phyloP scores from a whole-genome alignment of 169 alveolate species.

The Cryptosporidium meleagridis region DNA sequence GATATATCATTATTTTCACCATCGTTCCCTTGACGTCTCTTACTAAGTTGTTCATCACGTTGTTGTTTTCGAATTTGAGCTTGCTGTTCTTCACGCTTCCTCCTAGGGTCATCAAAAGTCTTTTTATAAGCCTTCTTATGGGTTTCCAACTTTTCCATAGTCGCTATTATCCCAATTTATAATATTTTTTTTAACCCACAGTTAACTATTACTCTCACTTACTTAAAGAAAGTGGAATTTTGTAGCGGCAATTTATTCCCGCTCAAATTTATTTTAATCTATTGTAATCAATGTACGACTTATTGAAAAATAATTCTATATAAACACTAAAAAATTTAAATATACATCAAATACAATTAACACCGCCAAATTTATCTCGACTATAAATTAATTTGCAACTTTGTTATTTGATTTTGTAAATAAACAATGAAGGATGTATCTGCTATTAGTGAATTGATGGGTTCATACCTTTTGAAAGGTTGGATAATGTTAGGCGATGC shows the following conservation, averaged over 20 bases:
- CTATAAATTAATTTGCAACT: not conserved
- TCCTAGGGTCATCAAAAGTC: slow-evolving; percentile 89
- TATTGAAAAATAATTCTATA: too few species aligned
- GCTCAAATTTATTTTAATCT: not conserved
- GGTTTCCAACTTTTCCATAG: slow-evolving; percentile 73
- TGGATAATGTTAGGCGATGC: slow-evolving; percentile 76
- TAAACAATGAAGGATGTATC: slow-evolving; percentile 58
- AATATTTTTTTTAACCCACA: slow-evolving; percentile 18
- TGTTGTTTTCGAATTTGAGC: slow-evolving; percentile 91
- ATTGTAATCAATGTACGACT: not conserved
- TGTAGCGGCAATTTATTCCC: slow-evolving; percentile 4
- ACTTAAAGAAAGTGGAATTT: not conserved
- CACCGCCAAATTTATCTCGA: not conserved
- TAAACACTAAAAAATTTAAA: too few species aligned
- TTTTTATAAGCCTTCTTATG: slow-evolving; percentile 85
- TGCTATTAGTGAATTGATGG: slow-evolving; percentile 65
- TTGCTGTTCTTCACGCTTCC: slow-evolving; percentile 90
- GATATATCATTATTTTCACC: slow-evolving; percentile 74
- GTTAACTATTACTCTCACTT: not conserved
- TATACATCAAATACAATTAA: not conserved
- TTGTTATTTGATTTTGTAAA: not conserved
- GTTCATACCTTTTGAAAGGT: slow-evolving; percentile 66
- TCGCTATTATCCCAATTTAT: not conserved
- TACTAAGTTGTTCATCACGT: slow-evolving; percentile 87
- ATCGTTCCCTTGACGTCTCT: slow-evolving; percentile 83